These are phyloP conservation scores for Sporormia fimetaria DNA, from an alignment of 495 filamentous ascomycete species.

Conservation along the genomic window DNA sequence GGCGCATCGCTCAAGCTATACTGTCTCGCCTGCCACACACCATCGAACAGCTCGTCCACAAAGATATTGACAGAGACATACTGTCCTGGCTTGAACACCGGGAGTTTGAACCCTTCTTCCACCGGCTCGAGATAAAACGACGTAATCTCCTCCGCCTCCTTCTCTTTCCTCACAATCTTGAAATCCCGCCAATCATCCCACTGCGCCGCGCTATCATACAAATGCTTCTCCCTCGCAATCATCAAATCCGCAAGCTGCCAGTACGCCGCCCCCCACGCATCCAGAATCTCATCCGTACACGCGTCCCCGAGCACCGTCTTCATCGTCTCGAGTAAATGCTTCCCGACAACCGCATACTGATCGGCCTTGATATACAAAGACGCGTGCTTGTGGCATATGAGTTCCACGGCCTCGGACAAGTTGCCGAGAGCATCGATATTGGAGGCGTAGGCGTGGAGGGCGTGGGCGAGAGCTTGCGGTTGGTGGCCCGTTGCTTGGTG, in stretches of 20 bases:
- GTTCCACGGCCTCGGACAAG: slow-evolving; percentile 51
- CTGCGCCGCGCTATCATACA: slow-evolving; percentile 45
- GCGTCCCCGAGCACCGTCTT: slow-evolving; percentile 54
- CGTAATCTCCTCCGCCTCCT: slow-evolving; percentile 53
- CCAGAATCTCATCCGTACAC: slow-evolving; percentile 52
- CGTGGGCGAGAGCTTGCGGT: slow-evolving; percentile 50
- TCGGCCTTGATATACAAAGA: slow-evolving; percentile 57
- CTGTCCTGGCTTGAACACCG: slow-evolving; percentile 54
- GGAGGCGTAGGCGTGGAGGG: slow-evolving; percentile 58
- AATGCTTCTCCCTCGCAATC: slow-evolving; percentile 49
- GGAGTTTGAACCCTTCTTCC: slow-evolving; percentile 45
- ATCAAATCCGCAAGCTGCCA: slow-evolving; percentile 58
- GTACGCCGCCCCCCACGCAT: slow-evolving; percentile 63
- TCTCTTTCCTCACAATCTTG: slow-evolving; percentile 49
- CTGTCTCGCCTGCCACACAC: slow-evolving; percentile 54
- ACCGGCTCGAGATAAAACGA: slow-evolving; percentile 61
- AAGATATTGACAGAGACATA: slow-evolving; percentile 53
- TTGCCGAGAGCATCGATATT: slow-evolving; percentile 59
- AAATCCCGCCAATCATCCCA: slow-evolving; percentile 61
- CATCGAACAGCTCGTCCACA: slow-evolving; percentile 42
- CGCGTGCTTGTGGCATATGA: slow-evolving; percentile 66
- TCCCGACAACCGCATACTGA: slow-evolving; percentile 58
- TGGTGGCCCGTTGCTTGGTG: slow-evolving; percentile 57
- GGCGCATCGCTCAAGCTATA: slow-evolving; percentile 61
- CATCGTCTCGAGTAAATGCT: slow-evolving; percentile 57